Conservation (phyloP, 345 rosid genomes). For the Salix udensis region DNA sequence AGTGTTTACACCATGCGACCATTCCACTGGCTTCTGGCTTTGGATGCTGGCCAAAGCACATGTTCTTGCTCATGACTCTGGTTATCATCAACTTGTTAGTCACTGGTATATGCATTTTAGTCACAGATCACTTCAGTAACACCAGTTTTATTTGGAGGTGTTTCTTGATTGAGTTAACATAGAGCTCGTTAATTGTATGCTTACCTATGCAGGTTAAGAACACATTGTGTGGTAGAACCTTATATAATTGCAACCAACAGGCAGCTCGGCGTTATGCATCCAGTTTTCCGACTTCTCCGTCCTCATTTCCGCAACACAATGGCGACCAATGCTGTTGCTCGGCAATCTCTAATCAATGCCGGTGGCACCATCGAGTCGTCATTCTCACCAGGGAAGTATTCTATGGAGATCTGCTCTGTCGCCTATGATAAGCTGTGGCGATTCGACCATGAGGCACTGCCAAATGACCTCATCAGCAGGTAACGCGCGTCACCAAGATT, state of each 20-base stretch:
- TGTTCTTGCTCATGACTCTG: constrained; percentile 28
- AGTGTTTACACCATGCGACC: constrained; percentile 24
- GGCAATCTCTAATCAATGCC: constrained; percentile 55
- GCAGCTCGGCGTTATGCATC: constrained; percentile 75
- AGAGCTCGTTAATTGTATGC: too few species aligned
- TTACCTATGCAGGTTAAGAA: constrained; percentile 44
- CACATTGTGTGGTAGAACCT: constrained; percentile 69
- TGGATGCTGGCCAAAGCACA: constrained; percentile 41
- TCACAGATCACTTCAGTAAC: background rate
- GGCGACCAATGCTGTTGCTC: constrained; percentile 65
- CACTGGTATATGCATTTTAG: constrained; percentile 14
- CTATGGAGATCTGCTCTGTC: constrained; percentile 60
- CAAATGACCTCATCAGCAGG: constrained; percentile 73
- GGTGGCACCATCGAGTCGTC: constrained; percentile 61
- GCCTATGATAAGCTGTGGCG: constrained; percentile 49
- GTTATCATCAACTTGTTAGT: constrained; percentile 34
- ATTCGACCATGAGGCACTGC: constrained; percentile 68
- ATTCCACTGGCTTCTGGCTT: constrained; percentile 13
- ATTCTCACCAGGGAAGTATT: constrained; percentile 54
- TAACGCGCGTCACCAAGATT: constrained; percentile 13
- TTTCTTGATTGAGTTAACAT: too few species aligned
- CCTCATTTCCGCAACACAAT: constrained; percentile 86
- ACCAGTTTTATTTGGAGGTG: background rate
- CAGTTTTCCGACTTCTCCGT: constrained; percentile 64
- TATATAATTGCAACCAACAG: constrained; percentile 69